Evolutionary conservation across 2,329 filamentous ascomycete species (phyloP).

Genomic region (Curvularia sp.): DNA sequence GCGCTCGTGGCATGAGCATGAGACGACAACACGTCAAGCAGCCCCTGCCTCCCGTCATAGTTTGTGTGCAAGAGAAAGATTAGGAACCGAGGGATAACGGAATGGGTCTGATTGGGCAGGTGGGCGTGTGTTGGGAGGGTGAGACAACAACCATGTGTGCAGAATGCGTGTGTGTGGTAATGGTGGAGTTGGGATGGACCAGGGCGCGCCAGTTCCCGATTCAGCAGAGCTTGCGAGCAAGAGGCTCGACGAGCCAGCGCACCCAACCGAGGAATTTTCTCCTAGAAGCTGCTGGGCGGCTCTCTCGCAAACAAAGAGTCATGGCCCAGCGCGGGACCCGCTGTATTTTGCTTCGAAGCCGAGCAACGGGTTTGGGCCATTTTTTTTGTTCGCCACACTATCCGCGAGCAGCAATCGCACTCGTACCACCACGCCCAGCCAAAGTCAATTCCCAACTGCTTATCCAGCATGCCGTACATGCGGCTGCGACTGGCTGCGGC

Average conservation of each 20-base stretch:
- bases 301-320: not conserved
- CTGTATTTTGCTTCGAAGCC: slow-evolving; percentile 6
- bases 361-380: not conserved
- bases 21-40: not conserved
- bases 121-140: not conserved
- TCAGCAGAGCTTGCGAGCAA: slow-evolving; percentile 23
- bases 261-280: not conserved
- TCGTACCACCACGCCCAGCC: not conserved
- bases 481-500: not conserved
- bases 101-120: not conserved
- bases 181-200: not conserved
- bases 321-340: not conserved
- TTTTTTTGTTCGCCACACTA: slow-evolving; percentile 17
- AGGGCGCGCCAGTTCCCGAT: slow-evolving; percentile 22
- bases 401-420: not conserved
- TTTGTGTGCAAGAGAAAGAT: not conserved
- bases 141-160: not conserved
- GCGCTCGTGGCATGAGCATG: not conserved
- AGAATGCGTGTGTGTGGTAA: not conserved
- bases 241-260: slow-evolving; percentile 1
- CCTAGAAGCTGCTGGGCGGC: not conserved
- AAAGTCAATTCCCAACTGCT: not conserved
- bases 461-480: not conserved
- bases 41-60: not conserved
- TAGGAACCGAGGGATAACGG: not conserved